phyloP scores from a whole-genome alignment of 2,329 filamentous ascomycete genomes.

The Annulohypoxylon truncatum region DNA sequence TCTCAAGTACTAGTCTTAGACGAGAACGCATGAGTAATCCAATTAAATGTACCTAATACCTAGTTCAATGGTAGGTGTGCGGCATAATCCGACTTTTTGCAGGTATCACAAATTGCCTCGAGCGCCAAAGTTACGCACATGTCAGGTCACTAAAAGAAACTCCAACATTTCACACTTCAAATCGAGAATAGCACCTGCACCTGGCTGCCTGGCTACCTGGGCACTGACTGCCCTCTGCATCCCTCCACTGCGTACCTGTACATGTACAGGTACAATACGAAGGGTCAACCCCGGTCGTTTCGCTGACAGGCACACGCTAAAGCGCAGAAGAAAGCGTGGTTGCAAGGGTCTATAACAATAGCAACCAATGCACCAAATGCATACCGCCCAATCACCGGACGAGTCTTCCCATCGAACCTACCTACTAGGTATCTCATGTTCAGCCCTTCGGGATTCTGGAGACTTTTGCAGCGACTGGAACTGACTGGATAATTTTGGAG shows the following conservation, averaged over 20 bases:
- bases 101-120: constrained; percentile 9
- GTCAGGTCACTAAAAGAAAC: background rate
- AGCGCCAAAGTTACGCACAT: constrained; percentile 4
- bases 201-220: too few species aligned
- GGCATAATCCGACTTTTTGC: constrained; percentile 24
- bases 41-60: background rate
- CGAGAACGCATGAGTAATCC: background rate
- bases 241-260: background rate
- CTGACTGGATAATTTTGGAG: background rate
- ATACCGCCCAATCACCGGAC: constrained; percentile 35
- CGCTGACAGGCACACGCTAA: constrained; percentile 28
- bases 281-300: background rate
- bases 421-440: constrained; percentile 10
- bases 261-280: constrained; percentile 21
- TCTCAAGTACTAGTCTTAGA: constrained; percentile 1
- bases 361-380: constrained; percentile 15
- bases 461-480: background rate
- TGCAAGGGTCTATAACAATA: constrained; percentile 29
- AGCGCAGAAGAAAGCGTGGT: constrained; percentile 21
- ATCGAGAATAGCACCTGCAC: constrained; percentile 4
- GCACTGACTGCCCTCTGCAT: background rate
- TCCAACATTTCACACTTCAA: constrained; percentile 2
- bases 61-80: background rate
- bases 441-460: constrained; percentile 35
- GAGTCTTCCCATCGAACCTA: constrained; percentile 8